phyloP scores from a whole-genome alignment of 192 early-diverging fungal species.

The Coemansia sp. region DNA sequence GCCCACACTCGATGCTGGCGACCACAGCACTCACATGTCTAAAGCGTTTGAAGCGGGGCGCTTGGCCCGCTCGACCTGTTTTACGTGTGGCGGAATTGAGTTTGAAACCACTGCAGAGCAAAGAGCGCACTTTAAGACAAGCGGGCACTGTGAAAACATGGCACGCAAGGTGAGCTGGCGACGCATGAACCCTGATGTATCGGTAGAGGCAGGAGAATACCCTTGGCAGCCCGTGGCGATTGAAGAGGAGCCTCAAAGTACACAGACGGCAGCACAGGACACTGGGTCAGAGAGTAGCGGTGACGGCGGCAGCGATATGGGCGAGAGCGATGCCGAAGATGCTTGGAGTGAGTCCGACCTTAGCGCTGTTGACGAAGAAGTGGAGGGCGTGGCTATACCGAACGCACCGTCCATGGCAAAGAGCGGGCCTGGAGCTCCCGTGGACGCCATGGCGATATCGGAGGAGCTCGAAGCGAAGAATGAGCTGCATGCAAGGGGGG shows the following conservation, averaged over 20 bases:
- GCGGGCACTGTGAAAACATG: conserved; percentile 19
- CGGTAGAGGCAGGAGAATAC: not conserved
- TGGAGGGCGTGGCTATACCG: not conserved
- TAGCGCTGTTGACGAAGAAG: conserved; percentile 8
- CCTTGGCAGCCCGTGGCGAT: conserved; percentile 22
- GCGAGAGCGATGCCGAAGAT: not conserved
- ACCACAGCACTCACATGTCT: not conserved
- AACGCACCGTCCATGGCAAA: not conserved
- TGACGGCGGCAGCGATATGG: not conserved
- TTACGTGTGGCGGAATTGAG: conserved; percentile 35
- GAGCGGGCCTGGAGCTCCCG: not conserved
- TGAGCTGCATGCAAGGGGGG: not conserved
- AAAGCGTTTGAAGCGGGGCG: conserved; percentile 19
- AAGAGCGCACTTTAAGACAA: conserved; percentile 23
- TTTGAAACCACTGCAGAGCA: conserved; percentile 23
- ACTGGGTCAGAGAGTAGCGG: not conserved
- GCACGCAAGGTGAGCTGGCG: conserved; percentile 24
- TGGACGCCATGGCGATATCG: conserved; percentile 4
- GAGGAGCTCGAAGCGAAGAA: conserved; percentile 4
- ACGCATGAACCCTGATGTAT: not conserved
- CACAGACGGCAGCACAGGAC: not conserved
- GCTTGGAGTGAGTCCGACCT: conserved; percentile 12
- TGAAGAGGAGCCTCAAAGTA: not conserved
- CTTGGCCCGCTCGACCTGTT: conserved; percentile 19
- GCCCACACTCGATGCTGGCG: not conserved